Base-by-base conservation (phyloP, 371 early-diverging fungal species). In the Catenaria anguillulae region DNA sequence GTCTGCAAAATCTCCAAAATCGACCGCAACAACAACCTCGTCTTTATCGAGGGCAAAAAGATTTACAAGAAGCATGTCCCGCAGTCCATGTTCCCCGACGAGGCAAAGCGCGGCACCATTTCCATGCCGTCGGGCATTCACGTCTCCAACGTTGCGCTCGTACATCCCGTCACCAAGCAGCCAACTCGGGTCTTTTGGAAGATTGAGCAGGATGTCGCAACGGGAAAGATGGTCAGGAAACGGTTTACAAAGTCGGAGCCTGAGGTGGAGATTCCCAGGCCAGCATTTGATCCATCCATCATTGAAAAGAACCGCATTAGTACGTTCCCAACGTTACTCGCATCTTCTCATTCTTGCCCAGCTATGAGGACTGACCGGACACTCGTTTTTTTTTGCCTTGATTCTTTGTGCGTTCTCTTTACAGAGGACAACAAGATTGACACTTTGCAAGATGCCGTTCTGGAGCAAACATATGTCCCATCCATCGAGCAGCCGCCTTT, bases 121-220 rank as follows among this genome's bases (percentile, higher is more conserved):
- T 77, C 75, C 60, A 77, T 76, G 62, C 83, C 83, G 63, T 77
- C 77, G 66, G 83, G 84, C 19, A 76, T 86, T 40, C 81, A 78
- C 61, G 77, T 82, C 60, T 73, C 80, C 13, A 78, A 84, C 63
- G 79, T 86, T 0, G 73, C 75, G 19, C 65, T 84, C 60, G 67
- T 85, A 21, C 85, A 86, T 64, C 84, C 85, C 6, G 70, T 66
- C 33, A 69, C 70, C 13, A 72, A 71, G 64, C 66, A 64, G 46
- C 71, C 73, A 23, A 63, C 63, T 48, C 65, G 64, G 56, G 67
- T 73, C 8, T 65, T 68, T 34, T 66, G 67, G 55, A 65, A 66
- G 23, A 61, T 62, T 5, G 61, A 68, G 4, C 56, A 61, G 23
- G 61, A 72, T 35, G 37, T 43, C 4, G 55, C 45, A 13, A 71